Evolutionary conservation across 192 early-diverging fungal genomes (phyloP).

Genomic region (Linderina pennispora): DNA sequence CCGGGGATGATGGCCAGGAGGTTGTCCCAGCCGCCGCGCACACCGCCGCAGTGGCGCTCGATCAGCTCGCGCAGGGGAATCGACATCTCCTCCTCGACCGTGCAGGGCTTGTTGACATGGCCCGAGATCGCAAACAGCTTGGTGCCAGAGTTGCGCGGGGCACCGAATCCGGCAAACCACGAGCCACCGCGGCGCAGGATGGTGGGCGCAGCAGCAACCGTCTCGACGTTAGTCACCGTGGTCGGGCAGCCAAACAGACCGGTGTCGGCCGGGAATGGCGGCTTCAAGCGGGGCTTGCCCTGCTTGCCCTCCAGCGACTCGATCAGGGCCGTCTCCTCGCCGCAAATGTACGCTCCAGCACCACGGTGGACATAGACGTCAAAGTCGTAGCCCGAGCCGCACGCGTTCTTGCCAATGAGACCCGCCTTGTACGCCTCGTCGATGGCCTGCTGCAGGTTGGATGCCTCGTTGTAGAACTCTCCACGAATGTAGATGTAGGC

Average conservation of each 20-base stretch:
- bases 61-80: slow-evolving; percentile 93
- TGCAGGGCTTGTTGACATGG: slow-evolving; percentile 96
- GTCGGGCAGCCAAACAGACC: slow-evolving; percentile 98
- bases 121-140: slow-evolving; percentile 98
- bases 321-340: slow-evolving; percentile 88
- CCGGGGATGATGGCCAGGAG: slow-evolving; percentile 95
- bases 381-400: slow-evolving; percentile 93
- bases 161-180: slow-evolving; percentile 94
- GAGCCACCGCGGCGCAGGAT: slow-evolving; percentile 83
- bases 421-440: slow-evolving; percentile 97
- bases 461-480: slow-evolving; percentile 95
- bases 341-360: slow-evolving; percentile 97
- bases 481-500: slow-evolving; percentile 98
- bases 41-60: slow-evolving; percentile 91
- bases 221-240: slow-evolving; percentile 99
- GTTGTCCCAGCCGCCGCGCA: slow-evolving; percentile 98
- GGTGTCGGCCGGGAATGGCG: slow-evolving; percentile 97
- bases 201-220: slow-evolving; percentile 96
- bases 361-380: slow-evolving; percentile 97
- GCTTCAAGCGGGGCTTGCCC: slow-evolving; percentile 98
- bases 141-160: slow-evolving; percentile 89
- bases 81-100: slow-evolving; percentile 98
- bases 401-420: slow-evolving; percentile 98
- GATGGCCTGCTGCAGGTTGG: slow-evolving; percentile 88
- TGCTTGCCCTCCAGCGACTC: slow-evolving; percentile 94